These are phyloP conservation scores for Tuber borchii DNA, from an alignment of 495 filamentous ascomycete species.

Conservation along the genomic window DNA sequence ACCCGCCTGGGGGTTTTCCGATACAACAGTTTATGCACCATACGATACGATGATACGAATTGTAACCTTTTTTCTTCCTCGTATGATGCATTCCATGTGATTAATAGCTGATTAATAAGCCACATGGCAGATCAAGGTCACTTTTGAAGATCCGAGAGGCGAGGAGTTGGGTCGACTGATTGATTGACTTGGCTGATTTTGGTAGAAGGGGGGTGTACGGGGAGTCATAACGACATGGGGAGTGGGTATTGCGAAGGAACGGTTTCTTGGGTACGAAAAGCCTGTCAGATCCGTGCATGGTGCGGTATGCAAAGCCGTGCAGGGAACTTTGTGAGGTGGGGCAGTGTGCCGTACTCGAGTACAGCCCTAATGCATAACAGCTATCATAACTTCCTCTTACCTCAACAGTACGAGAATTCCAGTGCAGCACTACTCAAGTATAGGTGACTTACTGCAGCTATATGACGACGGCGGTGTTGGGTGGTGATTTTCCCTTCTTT, in stretches of 20 bases:
- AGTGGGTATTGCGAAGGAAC: background rate
- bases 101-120: background rate
- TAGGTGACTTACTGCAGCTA: conserved; percentile 29
- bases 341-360: background rate
- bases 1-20: background rate
- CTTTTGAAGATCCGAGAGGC: conserved; percentile 5
- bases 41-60: background rate
- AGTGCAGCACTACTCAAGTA: conserved; percentile 26
- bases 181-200: background rate
- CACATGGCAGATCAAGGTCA: conserved; percentile 3
- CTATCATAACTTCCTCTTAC: background rate
- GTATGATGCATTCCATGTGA: background rate
- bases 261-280: conserved; percentile 5
- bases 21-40: background rate
- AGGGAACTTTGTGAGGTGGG: conserved; percentile 28
- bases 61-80: background rate
- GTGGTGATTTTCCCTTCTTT: conserved; percentile 12
- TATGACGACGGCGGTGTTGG: conserved; percentile 17
- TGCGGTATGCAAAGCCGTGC: conserved; percentile 31
- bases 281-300: conserved; percentile 38
- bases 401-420: conserved; percentile 17
- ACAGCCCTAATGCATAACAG: conserved; percentile 13
- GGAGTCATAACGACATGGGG: conserved; percentile 1
- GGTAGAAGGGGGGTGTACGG: background rate
- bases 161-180: background rate